Conservation (phyloP, 176 grass and related monocot species). For the Triticum aestivum region IWGSC_CS_RefSeq_v2.1 NC_057807.1:318205928-318206427, state of each 20-base stretch:
- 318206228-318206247: neutral
- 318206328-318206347: neutral
- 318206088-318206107: neutral
- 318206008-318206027: neutral
- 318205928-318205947: neutral
- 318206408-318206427: conserved; percentile 4
- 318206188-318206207: conserved; percentile 62
- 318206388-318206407: neutral
- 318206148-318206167: conserved; percentile 92
- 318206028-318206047: neutral
- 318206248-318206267: neutral
- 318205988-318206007: conserved; percentile 17
- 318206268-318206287: neutral
- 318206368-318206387: neutral
- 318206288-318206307: neutral
- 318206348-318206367: neutral
- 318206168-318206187: conserved; percentile 92
- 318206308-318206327: conserved; percentile 6
- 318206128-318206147: conserved; percentile 67
- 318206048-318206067: neutral
- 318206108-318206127: conserved; percentile 7
- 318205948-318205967: neutral
- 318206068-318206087: neutral
- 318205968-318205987: neutral
- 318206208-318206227: conserved; percentile 55